phyloP scores from a whole-genome alignment of 257 asterid species.

The Paulownia fortunei region DNA sequence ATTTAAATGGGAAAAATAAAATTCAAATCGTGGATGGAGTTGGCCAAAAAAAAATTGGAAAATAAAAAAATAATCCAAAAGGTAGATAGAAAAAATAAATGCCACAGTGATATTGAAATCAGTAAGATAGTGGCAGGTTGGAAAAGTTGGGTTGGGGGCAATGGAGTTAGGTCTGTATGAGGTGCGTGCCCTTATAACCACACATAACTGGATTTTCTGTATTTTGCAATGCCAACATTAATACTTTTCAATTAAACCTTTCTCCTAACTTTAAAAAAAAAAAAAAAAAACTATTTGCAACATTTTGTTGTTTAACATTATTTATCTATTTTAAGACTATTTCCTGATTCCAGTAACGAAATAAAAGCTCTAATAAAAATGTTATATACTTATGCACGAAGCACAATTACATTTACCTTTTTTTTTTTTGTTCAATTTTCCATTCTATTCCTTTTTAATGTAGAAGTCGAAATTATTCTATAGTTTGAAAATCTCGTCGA shows the following conservation, averaged over 20 bases:
- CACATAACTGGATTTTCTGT: conserved; percentile 47
- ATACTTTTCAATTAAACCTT: neutral
- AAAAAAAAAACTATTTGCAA: too few species aligned
- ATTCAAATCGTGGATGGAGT: neutral
- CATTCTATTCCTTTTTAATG: too few species aligned
- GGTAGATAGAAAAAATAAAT: conserved; percentile 11
- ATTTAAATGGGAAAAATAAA: neutral
- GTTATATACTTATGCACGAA: too few species aligned
- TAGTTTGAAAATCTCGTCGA: too few species aligned
- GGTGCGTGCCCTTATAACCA: conserved; percentile 39
- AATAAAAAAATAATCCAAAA: neutral
- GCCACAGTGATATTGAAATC: neutral
- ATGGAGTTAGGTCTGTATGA: conserved; percentile 39
- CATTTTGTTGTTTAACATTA: too few species aligned
- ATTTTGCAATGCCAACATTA: conserved; percentile 30
- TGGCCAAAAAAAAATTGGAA: neutral
- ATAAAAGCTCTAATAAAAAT: too few species aligned
- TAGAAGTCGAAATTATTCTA: too few species aligned
- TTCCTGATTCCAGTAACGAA: too few species aligned
- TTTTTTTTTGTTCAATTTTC: too few species aligned
- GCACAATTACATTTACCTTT: too few species aligned
- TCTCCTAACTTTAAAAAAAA: too few species aligned
- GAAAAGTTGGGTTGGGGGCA: conserved; percentile 25
- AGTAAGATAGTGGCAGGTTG: conserved; percentile 37
- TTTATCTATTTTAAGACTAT: too few species aligned